A percentile compares a stretch with the other conserved stretches of the same genome.
phyloP scores from a whole-genome alignment of 1,284 basidiomycete species.

The Phellopilus nigrolimitatus region DNA sequence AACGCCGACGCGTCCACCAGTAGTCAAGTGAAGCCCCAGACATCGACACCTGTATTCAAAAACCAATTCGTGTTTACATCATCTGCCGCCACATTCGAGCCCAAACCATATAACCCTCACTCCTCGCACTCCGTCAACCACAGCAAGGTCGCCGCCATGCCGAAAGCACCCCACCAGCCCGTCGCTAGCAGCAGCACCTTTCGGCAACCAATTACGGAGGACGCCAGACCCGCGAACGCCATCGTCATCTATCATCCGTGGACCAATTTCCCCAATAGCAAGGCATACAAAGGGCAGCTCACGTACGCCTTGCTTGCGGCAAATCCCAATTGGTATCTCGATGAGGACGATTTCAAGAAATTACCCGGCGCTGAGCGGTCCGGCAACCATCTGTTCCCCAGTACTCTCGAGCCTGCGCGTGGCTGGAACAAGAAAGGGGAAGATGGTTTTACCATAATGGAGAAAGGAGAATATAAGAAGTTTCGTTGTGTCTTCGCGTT shows the following conservation, averaged over 20 bases:
- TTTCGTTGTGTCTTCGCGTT: slow-evolving; percentile 79
- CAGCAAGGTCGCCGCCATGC: slow-evolving; percentile 24
- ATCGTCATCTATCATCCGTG: slow-evolving; percentile 70
- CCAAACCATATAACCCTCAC: slow-evolving; percentile 50
- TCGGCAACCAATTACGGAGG: too few species aligned
- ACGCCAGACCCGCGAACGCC: too few species aligned
- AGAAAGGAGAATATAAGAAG: slow-evolving; percentile 63
- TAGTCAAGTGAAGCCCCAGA: slow-evolving; percentile 44
- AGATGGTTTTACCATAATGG: slow-evolving; percentile 58
- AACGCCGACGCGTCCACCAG: slow-evolving; percentile 10
- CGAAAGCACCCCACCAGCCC: slow-evolving; percentile 27
- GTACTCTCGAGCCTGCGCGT: slow-evolving; percentile 69
- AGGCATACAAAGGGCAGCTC: slow-evolving; percentile 62
- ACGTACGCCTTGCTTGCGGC: slow-evolving; percentile 63
- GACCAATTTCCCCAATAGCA: slow-evolving; percentile 59
- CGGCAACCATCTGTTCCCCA: slow-evolving; percentile 58
- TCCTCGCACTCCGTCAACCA: slow-evolving; percentile 23
- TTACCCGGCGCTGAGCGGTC: slow-evolving; percentile 42
- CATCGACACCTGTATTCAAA: slow-evolving; percentile 37
- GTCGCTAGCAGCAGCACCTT: too few species aligned
- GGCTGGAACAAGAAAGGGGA: slow-evolving; percentile 78
- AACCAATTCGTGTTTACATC: slow-evolving; percentile 55
- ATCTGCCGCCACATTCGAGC: slow-evolving; percentile 53
- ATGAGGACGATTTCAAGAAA: slow-evolving; percentile 57
- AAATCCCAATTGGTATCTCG: slow-evolving; percentile 73